Percentiles rank a stretch among this genome's conserved stretches.
Conservation (phyloP, 202 grass and related monocot species). For the Panicum virgatum region DNA sequence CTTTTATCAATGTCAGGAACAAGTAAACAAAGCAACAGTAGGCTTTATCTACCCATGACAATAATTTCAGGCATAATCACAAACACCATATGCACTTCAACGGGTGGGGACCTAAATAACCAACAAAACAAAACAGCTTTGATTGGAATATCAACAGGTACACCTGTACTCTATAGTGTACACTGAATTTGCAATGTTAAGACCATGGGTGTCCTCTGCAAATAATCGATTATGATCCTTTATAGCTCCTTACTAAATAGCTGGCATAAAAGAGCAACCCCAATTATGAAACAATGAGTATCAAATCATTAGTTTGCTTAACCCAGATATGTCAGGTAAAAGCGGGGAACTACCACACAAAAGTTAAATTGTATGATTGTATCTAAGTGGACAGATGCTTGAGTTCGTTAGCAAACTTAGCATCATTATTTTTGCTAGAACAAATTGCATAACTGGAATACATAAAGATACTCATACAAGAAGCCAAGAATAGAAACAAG, state of each 20-base stretch:
- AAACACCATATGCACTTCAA: neutral
- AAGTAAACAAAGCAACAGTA: neutral
- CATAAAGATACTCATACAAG: neutral
- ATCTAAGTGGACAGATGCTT: neutral
- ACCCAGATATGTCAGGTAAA: neutral
- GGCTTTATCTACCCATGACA: neutral
- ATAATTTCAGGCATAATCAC: slow-evolving; percentile 15
- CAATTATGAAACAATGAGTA: neutral
- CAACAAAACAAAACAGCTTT: neutral
- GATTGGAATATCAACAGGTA: neutral
- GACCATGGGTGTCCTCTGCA: neutral
- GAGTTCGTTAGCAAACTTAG: neutral
- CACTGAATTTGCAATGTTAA: neutral
- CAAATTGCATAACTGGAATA: neutral
- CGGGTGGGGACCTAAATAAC: neutral
- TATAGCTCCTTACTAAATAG: slow-evolving; percentile 11
- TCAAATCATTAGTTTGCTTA: neutral
- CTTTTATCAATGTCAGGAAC: slow-evolving; percentile 3
- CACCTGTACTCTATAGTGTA: neutral
- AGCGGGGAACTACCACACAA: neutral
- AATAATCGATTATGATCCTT: neutral
- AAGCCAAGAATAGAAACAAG: slow-evolving; percentile 3
- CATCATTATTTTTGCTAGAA: neutral
- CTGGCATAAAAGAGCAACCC: neutral
- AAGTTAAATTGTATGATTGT: neutral